phyloP scores from a whole-genome alignment of 495 filamentous ascomycete species.

The Delitschia confertaspora region DNA sequence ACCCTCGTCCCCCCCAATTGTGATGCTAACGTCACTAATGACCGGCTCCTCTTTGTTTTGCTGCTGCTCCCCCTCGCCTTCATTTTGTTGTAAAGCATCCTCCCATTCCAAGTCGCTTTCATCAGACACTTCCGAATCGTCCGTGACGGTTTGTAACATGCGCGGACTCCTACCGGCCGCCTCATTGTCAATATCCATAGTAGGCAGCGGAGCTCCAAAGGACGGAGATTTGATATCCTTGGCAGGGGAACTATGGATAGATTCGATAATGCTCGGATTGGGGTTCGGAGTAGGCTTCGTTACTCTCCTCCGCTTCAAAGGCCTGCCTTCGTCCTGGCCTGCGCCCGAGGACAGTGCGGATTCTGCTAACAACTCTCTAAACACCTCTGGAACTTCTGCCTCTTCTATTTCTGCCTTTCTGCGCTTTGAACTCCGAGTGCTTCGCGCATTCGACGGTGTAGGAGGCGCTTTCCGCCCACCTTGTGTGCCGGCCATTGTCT shows the following conservation, averaged over 20 bases:
- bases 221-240: too few species aligned
- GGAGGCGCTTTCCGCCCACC: too few species aligned
- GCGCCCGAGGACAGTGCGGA: conserved; percentile 11
- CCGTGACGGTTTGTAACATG: conserved; percentile 15
- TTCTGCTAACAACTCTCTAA: conserved; percentile 19
- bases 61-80: conserved; percentile 34
- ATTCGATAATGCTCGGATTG: not conserved
- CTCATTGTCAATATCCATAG: conserved; percentile 1
- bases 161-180: not conserved
- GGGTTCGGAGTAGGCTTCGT: not conserved
- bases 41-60: conserved; percentile 28
- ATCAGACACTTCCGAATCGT: conserved; percentile 33
- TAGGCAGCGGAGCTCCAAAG: too few species aligned
- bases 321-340: conserved; percentile 17
- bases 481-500: conserved; percentile 8
- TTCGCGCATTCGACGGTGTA: too few species aligned
- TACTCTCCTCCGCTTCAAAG: conserved; percentile 24
- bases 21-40: conserved; percentile 47
- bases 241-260: not conserved
- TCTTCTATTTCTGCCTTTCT: conserved; percentile 4
- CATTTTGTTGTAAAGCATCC: conserved; percentile 44
- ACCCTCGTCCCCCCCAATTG: conserved; percentile 44
- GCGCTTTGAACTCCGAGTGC: not conserved
- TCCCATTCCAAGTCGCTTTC: conserved; percentile 67
- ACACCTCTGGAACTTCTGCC: conserved; percentile 22